Base-by-base conservation (phyloP, 2,329 filamentous ascomycete genomes). In the Colletotrichum spinosum region DNA sequence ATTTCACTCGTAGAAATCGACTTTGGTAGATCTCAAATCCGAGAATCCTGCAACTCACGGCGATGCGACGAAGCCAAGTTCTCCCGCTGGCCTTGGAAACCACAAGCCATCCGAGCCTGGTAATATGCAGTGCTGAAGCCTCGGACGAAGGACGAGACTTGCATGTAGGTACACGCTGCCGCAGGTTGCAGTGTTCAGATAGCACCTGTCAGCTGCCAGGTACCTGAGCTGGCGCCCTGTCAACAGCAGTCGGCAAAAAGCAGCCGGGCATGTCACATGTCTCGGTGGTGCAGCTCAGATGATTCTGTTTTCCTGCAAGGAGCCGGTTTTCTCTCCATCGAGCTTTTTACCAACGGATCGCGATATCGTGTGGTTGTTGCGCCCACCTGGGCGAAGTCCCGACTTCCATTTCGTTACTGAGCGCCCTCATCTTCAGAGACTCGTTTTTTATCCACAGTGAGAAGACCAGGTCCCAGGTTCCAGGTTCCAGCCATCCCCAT, bases 121-220 rank as follows among this genome's bases (percentile, higher is more conserved):
- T 42, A 54, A 11, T 38, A 48, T 48, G 51, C 46, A 55, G 8
- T 33, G 39, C 44, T 39, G 12, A 34, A 45, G 54, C 54, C 60
- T 45, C 54, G 62, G 42, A 52, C 57, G 56, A 52, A 13, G 51
- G n/a, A 17, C 17, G 17, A 17, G 17, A 6, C 17, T 38, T 41
- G 57, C 51, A 65, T 46, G 25, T 25, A 25, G 25, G 3, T 5
- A 25, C 25, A 4, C 25, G 25, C 25, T 25, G 25, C 25, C 25
- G 25, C 25, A 25, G 25, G 25, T 5, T 46, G 35, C 46, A 62
- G 35, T 51, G 39, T 53, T 63, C 48, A 37, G 58, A 66, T 66
- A 59, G 53, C 63, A 63, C 46, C 34, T 41, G 44, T 39, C n/a
- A 51, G 62, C 60, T 62, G 63, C 63, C 46, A 66, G 63, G 63